These are phyloP conservation scores for Sicyos edulis DNA, from an alignment of 306 rosid species.

Conservation along the genomic window DNA sequence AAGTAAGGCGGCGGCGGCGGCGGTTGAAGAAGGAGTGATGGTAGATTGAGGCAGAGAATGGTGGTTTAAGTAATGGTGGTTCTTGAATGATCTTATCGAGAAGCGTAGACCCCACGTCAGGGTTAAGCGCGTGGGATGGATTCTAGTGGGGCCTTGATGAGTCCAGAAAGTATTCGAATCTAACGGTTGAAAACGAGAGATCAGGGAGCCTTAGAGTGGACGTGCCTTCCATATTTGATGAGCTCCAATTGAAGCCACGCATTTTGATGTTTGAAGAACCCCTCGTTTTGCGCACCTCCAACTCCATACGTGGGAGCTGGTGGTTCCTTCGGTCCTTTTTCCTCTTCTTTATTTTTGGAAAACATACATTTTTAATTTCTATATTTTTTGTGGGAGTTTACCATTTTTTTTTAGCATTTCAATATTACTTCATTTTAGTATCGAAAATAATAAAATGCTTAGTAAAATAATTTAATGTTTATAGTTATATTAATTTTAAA, in stretches of 20 bases:
- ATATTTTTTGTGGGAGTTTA: too few relatives aligned
- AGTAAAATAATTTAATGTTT: too few relatives aligned
- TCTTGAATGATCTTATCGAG: conserved; percentile 24
- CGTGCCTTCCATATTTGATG: neutral
- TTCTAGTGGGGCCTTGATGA: neutral
- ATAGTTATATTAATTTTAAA: too few relatives aligned
- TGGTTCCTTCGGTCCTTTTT: too few relatives aligned
- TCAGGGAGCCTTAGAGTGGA: conserved; percentile 3
- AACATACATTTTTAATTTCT: too few relatives aligned
- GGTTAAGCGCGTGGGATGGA: neutral
- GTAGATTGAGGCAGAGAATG: conserved; percentile 18
- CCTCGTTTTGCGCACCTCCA: too few relatives aligned
- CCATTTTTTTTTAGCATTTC: too few relatives aligned
- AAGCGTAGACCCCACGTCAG: neutral
- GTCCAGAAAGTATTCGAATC: conserved; percentile 1
- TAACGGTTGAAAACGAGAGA: neutral
- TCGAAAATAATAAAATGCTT: too few relatives aligned
- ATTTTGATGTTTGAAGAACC: neutral
- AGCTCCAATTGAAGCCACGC: neutral
- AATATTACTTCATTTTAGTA: too few relatives aligned
- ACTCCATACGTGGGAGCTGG: too few relatives aligned
- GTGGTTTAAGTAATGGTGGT: conserved; percentile 20
- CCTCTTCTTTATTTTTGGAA: too few relatives aligned
- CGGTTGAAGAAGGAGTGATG: conserved; percentile 11
- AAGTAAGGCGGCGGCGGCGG: neutral